Percentiles rank a stretch among this genome's conserved stretches.
Evolutionary conservation across 23 red algal species (phyloP).

Genomic region (Pyropia haitanensis): DNA sequence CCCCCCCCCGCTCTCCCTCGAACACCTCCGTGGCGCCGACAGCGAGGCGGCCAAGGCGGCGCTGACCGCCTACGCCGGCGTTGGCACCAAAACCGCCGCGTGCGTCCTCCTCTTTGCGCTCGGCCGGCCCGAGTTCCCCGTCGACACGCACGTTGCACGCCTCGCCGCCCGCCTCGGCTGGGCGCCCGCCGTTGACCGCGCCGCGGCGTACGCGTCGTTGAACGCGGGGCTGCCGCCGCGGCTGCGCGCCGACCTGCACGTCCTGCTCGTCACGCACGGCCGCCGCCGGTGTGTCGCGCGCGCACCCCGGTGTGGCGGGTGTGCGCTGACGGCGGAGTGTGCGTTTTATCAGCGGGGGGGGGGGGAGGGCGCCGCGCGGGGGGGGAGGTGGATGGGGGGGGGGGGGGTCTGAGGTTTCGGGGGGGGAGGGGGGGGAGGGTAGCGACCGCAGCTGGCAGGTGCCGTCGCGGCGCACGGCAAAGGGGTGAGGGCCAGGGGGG

Average conservation of each 20-base stretch:
- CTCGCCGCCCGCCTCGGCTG: conserved; percentile 59
- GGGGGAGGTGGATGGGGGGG: too few relatives aligned
- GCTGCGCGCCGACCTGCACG: conserved; percentile 48
- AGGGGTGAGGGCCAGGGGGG: too few relatives aligned
- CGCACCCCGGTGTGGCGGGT: conserved; percentile 14
- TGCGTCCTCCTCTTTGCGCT: conserved; percentile 75
- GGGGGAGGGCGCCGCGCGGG: too few relatives aligned
- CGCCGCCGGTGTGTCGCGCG: conserved; percentile 32
- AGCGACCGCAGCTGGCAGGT: too few relatives aligned
- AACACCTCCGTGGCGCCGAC: conserved; percentile 27
- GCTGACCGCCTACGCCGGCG: conserved; percentile 42
- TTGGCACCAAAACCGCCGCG: conserved; percentile 73
- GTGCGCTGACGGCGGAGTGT: conserved; percentile 9
- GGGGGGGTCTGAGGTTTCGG: too few relatives aligned
- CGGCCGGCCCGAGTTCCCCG: conserved; percentile 60
- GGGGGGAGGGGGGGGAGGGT: too few relatives aligned
- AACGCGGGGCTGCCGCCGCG: conserved; percentile 26
- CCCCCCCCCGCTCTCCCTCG: conserved; percentile 10
- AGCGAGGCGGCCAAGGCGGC: conserved; percentile 17
- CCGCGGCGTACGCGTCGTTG: conserved; percentile 32
- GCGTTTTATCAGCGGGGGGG: background rate
- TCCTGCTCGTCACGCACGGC: conserved; percentile 69
- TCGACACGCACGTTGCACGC: conserved; percentile 64
- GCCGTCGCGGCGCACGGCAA: too few relatives aligned
- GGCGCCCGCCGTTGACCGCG: conserved; percentile 24